Percentiles rank a stretch among this genome's conserved stretches.
Conservation (phyloP, 768 basidiomycete genomes). For the Psilocybe azurescens region DNA sequence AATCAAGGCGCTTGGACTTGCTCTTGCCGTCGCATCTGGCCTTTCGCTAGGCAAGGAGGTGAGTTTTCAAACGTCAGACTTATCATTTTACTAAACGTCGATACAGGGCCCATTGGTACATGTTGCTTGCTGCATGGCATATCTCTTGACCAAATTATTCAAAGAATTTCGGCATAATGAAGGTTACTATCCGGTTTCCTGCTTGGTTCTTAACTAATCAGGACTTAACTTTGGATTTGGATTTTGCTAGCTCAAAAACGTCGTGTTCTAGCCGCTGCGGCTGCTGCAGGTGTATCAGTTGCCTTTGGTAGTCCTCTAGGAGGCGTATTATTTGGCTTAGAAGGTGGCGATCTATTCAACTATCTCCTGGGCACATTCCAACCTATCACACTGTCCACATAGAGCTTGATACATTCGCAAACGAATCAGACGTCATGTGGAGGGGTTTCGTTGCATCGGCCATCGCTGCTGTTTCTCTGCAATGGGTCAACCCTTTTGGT, state of each 20-base stretch:
- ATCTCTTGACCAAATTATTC: constrained; percentile 69
- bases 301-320: constrained; percentile 90
- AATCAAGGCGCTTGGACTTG: constrained; percentile 84
- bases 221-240: background rate
- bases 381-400: background rate
- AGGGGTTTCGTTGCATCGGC: constrained; percentile 90
- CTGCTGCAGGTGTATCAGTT: constrained; percentile 86
- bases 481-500: constrained; percentile 86
- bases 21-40: constrained; percentile 85
- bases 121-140: constrained; percentile 83
- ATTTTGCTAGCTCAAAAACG: constrained; percentile 71
- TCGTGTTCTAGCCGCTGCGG: constrained; percentile 81
- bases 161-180: constrained; percentile 79
- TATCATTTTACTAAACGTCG: constrained; percentile 9
- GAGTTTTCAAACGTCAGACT: constrained; percentile 10
- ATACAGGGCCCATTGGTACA: constrained; percentile 82
- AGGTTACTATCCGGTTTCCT: constrained; percentile 43
- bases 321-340: constrained; percentile 85
- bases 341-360: constrained; percentile 45
- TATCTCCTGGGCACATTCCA: background rate
- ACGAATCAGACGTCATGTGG: constrained; percentile 82
- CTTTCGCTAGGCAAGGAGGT: constrained; percentile 88
- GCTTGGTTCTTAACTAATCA: background rate
- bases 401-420: constrained; percentile 73
- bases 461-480: constrained; percentile 83